phyloP scores from a whole-genome alignment of 306 rosid genomes.

The Heteromeles arbutifolia region DNA sequence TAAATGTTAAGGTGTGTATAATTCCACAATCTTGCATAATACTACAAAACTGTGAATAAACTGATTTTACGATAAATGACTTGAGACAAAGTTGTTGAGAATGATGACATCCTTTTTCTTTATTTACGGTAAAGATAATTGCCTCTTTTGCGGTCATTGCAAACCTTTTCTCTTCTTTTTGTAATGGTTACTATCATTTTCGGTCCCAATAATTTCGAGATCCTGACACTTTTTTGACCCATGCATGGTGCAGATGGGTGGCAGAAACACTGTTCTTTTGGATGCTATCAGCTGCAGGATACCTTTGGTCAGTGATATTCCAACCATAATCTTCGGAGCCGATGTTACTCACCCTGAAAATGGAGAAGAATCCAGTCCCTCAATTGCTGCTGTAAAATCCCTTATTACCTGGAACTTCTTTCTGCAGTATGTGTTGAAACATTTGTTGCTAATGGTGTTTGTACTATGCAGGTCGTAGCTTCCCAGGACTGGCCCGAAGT shows the following conservation, averaged over 20 bases:
- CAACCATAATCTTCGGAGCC: slow-evolving; percentile 90
- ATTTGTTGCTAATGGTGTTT: slow-evolving; percentile 23
- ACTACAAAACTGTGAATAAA: background rate
- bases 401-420: background rate
- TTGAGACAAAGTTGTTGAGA: background rate
- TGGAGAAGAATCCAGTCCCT: slow-evolving; percentile 91
- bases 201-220: background rate
- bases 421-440: background rate
- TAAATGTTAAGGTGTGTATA: slow-evolving; percentile 77
- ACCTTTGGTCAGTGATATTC: slow-evolving; percentile 87
- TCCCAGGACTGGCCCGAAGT: slow-evolving; percentile 99
- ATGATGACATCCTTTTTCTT: background rate
- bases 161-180: background rate
- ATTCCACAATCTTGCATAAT: background rate
- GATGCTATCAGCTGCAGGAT: slow-evolving; percentile 93
- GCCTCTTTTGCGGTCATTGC: background rate
- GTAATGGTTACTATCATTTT: background rate
- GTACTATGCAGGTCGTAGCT: slow-evolving; percentile 71
- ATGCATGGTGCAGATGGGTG: slow-evolving; percentile 74
- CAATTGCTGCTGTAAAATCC: slow-evolving; percentile 75
- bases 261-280: slow-evolving; percentile 89
- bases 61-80: background rate
- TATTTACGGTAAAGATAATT: background rate
- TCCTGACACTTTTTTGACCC: background rate
- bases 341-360: slow-evolving; percentile 95